These are phyloP conservation scores for Endocalyx cinctus DNA, from an alignment of 2,329 filamentous ascomycete species.

Conservation along the genomic window DNA sequence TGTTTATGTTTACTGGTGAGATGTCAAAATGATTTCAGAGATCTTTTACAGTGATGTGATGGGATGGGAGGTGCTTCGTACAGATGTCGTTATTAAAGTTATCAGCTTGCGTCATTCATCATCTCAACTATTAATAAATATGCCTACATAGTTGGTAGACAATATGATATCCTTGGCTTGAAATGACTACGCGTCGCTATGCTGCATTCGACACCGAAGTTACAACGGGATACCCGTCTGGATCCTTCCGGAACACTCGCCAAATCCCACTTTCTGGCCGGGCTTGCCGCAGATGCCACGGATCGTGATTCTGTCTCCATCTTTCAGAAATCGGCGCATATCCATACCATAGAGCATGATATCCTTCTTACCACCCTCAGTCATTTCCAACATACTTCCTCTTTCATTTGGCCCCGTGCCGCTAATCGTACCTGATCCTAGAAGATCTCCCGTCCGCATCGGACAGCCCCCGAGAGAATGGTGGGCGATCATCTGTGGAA, in stretches of 20 bases:
- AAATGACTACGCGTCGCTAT: no score
- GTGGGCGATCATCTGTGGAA: slow-evolving; percentile 78
- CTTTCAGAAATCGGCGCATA: slow-evolving; percentile 38
- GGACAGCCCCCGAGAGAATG: slow-evolving; percentile 73
- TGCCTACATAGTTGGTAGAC: no score
- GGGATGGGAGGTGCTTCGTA: no score
- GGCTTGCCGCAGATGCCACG: slow-evolving; percentile 31
- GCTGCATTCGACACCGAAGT: no score
- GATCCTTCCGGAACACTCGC: slow-evolving; percentile 35
- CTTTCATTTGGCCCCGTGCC: slow-evolving; percentile 33
- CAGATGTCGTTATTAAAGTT: no score
- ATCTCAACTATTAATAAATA: no score
- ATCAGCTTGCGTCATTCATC: no score
- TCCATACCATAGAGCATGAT: slow-evolving; percentile 36
- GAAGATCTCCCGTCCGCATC: slow-evolving; percentile 67
- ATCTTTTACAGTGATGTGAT: no score
- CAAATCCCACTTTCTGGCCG: slow-evolving; percentile 38
- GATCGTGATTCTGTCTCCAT: slow-evolving; percentile 40
- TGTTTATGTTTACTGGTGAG: no score
- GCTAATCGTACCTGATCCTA: slow-evolving; percentile 74
- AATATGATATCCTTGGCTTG: no score
- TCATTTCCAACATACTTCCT: slow-evolving; percentile 43
- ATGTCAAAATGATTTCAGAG: no score
- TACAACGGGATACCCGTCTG: slow-evolving; percentile 12
- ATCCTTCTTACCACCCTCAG: slow-evolving; percentile 39